Evolutionary conservation across 352 stramenopile genomes (phyloP), one percentile per base, ranked within the genome.

Genomic region (Phytopythium mirpurense): DNA sequence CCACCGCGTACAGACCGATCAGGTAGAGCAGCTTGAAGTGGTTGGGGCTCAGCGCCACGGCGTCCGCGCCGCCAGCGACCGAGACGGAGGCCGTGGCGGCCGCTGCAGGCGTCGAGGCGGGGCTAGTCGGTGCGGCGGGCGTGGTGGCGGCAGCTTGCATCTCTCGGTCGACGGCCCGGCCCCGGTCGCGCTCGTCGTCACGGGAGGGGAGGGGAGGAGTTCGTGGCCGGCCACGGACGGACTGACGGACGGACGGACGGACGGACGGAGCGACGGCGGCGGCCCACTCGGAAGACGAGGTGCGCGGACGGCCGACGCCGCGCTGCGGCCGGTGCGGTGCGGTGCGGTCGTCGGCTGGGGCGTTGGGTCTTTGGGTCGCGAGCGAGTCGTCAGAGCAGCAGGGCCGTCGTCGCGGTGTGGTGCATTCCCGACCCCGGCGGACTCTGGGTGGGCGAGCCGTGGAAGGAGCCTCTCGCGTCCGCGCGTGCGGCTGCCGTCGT

Each of bases 21-120:
- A 98, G 75, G 67, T 98, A 98, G 8, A 99, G 71, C 45, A 98
- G 60, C 53, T 97, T 93, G 70, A 97, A 97, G 65, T 99, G 96
- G 65, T 98, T 98, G 53, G 96, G 72, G 46, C 91, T 96, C 14
- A 98, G 68, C 27, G 94, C 68, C 3, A 53, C 36, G 9, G 36
- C 48, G 14, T 21, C 26, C 18, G 34, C 36, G 12, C n/a, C n/a
- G n/a, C n/a, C n/a, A n/a, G n/a, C n/a, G n/a, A n/a, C n/a, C n/a
- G n/a, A n/a, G n/a, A n/a, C n/a, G n/a, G n/a, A n/a, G n/a, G n/a
- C n/a, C 49, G 26, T 14, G 16, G 21, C 18, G 35, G n/a, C 37
- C 26, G 10, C 18, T 26, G 37, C 11, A n/a, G 47, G 54, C 24
- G 32, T 35, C 56, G 59, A 37, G 41, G 34, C 47, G 43, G 43